Conservation (phyloP, 805 yeast genomes). For the Saturnispora serradocipensis region DNA sequence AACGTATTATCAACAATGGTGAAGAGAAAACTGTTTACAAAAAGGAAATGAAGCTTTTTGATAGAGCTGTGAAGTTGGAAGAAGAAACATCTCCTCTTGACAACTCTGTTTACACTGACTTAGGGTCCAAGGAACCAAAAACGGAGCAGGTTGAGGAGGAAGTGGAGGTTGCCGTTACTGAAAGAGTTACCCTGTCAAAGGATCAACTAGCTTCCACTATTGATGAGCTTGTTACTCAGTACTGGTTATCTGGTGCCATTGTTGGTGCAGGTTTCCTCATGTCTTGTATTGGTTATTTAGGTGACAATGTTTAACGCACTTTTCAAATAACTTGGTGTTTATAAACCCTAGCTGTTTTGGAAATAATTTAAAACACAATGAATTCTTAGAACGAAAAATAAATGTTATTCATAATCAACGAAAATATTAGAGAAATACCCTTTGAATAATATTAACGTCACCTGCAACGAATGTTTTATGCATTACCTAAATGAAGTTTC, state of each 20-base stretch:
- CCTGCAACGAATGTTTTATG: not conserved
- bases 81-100: conserved; percentile 35
- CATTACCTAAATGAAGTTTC: not conserved
- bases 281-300: conserved; percentile 47
- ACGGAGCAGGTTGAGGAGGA: conserved; percentile 28
- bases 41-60: conserved; percentile 19
- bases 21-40: conserved; percentile 10
- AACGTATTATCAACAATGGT: conserved; percentile 17
- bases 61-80: conserved; percentile 16
- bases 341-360: not conserved
- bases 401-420: not conserved
- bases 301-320: conserved; percentile 32
- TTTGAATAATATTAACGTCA: not conserved
- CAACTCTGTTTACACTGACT: conserved; percentile 36
- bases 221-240: conserved; percentile 28
- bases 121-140: conserved; percentile 25
- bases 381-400: not conserved
- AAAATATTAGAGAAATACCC: not conserved
- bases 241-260: conserved; percentile 33
- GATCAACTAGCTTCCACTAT: conserved; percentile 28
- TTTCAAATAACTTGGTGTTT: too few species aligned
- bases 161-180: conserved; percentile 23
- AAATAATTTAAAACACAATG: not conserved
- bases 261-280: conserved; percentile 39
- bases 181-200: conserved; percentile 30